Conservation (phyloP, 495 filamentous ascomycete genomes). For the Cairneyella variabilis region DNA sequence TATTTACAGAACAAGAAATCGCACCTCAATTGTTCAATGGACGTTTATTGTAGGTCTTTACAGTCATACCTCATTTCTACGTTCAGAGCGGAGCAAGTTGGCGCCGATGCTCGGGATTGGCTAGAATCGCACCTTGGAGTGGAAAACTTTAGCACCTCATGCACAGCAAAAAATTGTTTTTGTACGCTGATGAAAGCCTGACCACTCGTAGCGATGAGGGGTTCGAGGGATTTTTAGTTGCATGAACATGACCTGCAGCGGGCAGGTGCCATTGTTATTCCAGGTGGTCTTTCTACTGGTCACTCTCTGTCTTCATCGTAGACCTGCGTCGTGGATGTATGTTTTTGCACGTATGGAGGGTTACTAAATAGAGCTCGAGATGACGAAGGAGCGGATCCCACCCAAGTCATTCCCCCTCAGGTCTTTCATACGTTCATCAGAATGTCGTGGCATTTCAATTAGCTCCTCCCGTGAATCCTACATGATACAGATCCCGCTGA, state of each 20-base stretch:
- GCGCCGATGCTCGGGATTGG: constrained; percentile 19
- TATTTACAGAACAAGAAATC: background rate
- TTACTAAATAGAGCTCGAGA: background rate
- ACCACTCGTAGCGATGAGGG: constrained; percentile 6
- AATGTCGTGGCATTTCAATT: constrained; percentile 23
- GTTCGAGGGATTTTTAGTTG: constrained; percentile 1
- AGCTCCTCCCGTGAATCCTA: constrained; percentile 20
- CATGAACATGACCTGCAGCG: constrained; percentile 10
- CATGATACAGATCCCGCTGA: constrained; percentile 25
- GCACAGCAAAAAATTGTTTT: constrained; percentile 11
- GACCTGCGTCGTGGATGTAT: no score
- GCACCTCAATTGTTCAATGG: constrained; percentile 17
- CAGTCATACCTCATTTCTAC: constrained; percentile 1
- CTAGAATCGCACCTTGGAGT: constrained; percentile 5
- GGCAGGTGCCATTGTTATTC: constrained; percentile 12
- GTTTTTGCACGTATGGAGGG: no score
- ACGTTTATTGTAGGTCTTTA: constrained; percentile 1
- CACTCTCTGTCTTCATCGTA: no score
- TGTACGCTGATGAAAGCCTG: background rate
- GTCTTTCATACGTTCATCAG: background rate
- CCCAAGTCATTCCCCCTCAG: no score
- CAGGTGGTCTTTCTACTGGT: background rate
- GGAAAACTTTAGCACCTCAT: constrained; percentile 18
- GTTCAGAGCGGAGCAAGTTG: no score
- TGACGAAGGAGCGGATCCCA: no score